A percentile compares a stretch with the other conserved stretches of the same genome.
Conservation (phyloP, 1,284 basidiomycete species). For the Rhodotorula sp. region DNA sequence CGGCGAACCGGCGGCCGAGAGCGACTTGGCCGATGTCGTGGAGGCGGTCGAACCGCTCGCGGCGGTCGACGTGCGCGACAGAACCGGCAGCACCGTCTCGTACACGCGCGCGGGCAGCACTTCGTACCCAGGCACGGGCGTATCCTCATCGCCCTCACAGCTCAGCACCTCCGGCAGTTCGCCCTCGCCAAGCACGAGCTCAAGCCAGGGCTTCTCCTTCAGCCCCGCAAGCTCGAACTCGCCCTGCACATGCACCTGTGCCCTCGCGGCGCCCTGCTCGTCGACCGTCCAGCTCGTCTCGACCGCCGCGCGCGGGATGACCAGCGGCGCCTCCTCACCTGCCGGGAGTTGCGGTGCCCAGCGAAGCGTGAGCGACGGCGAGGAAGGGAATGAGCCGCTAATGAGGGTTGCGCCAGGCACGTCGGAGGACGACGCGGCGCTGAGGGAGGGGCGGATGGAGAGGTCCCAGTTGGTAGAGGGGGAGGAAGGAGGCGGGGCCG, state of each 20-base stretch:
- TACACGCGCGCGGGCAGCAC: background rate
- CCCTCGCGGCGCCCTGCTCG: background rate
- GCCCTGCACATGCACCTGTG: conserved; percentile 6
- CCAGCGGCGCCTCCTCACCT: background rate
- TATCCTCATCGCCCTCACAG: background rate
- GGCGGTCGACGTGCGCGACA: background rate
- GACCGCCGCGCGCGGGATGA: background rate
- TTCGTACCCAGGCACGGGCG: background rate
- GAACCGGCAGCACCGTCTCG: background rate
- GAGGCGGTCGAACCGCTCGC: background rate
- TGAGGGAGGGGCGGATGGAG: conserved; percentile 25
- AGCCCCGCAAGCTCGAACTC: conserved; percentile 10
- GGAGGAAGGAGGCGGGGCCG: conserved; percentile 2
- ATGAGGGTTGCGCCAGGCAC: conserved; percentile 3
- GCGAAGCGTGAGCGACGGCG: conserved; percentile 8
- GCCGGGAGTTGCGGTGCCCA: conserved; percentile 17
- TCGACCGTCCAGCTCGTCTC: conserved; percentile 16
- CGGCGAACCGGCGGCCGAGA: background rate
- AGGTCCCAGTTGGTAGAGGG: conserved; percentile 24
- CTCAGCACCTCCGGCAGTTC: background rate
- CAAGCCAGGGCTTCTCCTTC: conserved; percentile 26
- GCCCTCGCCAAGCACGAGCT: background rate
- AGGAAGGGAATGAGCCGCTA: conserved; percentile 28
- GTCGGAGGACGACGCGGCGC: conserved; percentile 2
- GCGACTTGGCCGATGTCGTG: background rate